Conservation (phyloP, 2,329 filamentous ascomycete genomes). For the Magnaporthiopsis incrustans region DNA sequence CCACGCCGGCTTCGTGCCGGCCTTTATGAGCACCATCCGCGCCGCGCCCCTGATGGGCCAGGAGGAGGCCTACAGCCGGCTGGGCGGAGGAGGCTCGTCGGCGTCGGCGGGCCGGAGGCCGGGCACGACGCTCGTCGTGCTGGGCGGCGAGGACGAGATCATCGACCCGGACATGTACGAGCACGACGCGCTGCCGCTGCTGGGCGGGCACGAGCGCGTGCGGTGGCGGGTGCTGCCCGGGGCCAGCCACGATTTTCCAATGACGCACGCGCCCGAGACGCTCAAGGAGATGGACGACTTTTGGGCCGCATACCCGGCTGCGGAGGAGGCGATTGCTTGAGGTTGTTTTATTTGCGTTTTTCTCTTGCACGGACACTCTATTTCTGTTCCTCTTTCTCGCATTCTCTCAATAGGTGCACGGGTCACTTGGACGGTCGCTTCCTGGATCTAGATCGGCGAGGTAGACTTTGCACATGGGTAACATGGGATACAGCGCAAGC, state of each 20-base stretch:
- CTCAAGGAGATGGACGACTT: conserved; percentile 38
- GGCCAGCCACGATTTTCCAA: conserved; percentile 51
- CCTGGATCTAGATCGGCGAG: neutral
- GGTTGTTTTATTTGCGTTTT: neutral
- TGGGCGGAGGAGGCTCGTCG: conserved; percentile 18
- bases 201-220: conserved; percentile 39
- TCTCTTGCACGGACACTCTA: no score
- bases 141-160: conserved; percentile 44
- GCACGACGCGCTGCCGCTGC: conserved; percentile 39
- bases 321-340: conserved; percentile 5
- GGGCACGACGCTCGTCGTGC: conserved; percentile 41
- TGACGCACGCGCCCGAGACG: conserved; percentile 41
- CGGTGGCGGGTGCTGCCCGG: conserved; percentile 44
- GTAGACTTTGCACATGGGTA: neutral
- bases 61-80: conserved; percentile 38
- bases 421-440: neutral
- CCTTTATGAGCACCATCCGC: conserved; percentile 51
- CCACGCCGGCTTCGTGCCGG: conserved; percentile 50
- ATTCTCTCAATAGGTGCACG: neutral
- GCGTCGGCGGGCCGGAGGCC: conserved; percentile 3
- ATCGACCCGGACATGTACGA: conserved; percentile 43
- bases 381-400: neutral
- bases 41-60: conserved; percentile 46
- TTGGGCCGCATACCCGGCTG: conserved; percentile 26
- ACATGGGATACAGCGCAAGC: neutral